These are phyloP conservation scores for Pseudozyma hubeiensis DNA, from an alignment of 1,284 basidiomycete species.

Conservation along the genomic window DNA sequence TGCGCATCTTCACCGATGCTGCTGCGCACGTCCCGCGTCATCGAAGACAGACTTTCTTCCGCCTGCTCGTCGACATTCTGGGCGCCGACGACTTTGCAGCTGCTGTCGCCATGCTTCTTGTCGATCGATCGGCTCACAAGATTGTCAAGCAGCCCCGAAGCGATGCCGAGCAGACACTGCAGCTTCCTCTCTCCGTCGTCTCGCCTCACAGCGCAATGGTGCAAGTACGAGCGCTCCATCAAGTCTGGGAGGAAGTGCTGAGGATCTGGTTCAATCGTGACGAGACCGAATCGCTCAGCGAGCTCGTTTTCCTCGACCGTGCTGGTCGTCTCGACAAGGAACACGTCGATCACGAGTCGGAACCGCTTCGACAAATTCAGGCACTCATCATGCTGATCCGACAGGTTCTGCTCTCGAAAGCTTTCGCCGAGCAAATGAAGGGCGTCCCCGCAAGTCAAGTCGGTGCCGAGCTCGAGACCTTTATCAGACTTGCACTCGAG, in stretches of 20 bases:
- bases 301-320: constrained; percentile 58
- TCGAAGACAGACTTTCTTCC: constrained; percentile 88
- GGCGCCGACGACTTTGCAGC: constrained; percentile 84
- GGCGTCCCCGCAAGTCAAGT: constrained; percentile 18
- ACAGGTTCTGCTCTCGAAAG: constrained; percentile 46
- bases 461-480: constrained; percentile 34
- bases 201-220: constrained; percentile 74
- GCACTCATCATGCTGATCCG: constrained; percentile 56
- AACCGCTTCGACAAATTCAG: constrained; percentile 53
- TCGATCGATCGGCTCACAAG: constrained; percentile 83
- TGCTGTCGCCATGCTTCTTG: constrained; percentile 84
- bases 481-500: constrained; percentile 41
- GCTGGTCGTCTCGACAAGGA: constrained; percentile 52
- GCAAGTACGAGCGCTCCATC: constrained; percentile 72
- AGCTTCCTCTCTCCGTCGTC: constrained; percentile 74
- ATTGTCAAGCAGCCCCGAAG: constrained; percentile 74
- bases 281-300: constrained; percentile 41
- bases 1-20: constrained; percentile 89
- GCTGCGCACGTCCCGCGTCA: constrained; percentile 87
- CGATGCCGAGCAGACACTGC: constrained; percentile 71
- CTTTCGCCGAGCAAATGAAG: constrained; percentile 36
- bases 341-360: constrained; percentile 58
- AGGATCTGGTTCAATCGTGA: constrained; percentile 51
- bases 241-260: constrained; percentile 55
- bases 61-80: constrained; percentile 87